These are phyloP conservation scores for Aspergillus taichungensis DNA, from an alignment of 495 filamentous ascomycete genomes.

Conservation along the genomic window DNA sequence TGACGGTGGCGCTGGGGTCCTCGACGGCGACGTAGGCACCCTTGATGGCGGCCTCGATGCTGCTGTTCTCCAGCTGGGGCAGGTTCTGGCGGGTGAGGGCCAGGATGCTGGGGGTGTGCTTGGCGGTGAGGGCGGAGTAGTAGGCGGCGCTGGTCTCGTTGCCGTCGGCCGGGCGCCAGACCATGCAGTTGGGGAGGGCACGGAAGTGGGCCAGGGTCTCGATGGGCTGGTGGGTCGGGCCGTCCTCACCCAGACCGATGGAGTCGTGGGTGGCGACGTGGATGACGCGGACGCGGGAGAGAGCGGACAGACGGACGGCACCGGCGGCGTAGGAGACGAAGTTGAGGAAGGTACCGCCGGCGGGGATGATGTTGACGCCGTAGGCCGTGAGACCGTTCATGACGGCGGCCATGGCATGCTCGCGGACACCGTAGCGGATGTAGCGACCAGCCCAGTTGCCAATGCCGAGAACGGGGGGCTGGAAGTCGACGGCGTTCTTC, in stretches of 20 bases:
- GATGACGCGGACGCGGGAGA: slow-evolving; percentile 87
- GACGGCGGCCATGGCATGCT: slow-evolving; percentile 95
- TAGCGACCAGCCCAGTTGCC: slow-evolving; percentile 89
- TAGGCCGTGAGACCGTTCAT: slow-evolving; percentile 98
- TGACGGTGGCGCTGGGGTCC: slow-evolving; percentile 73
- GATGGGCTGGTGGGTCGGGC: slow-evolving; percentile 97
- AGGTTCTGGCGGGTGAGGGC: slow-evolving; percentile 98
- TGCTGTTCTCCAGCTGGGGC: slow-evolving; percentile 90
- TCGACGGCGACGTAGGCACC: slow-evolving; percentile 90
- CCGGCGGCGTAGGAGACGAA: slow-evolving; percentile 98
- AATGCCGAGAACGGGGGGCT: slow-evolving; percentile 75
- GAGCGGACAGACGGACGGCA: slow-evolving; percentile 84
- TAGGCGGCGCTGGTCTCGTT: slow-evolving; percentile 98
- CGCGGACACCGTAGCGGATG: slow-evolving; percentile 93
- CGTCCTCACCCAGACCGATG: slow-evolving; percentile 98
- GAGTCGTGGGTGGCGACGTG: slow-evolving; percentile 99
- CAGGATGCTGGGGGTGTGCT: slow-evolving; percentile 84
- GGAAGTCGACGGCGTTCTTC: slow-evolving; percentile 97
- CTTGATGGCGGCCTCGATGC: slow-evolving; percentile 78
- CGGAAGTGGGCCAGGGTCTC: slow-evolving; percentile 99
- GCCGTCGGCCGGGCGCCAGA: slow-evolving; percentile 97
- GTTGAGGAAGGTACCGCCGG: slow-evolving; percentile 96
- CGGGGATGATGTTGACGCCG: slow-evolving; percentile 79
- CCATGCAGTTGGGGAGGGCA: slow-evolving; percentile 98
- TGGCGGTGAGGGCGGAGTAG: slow-evolving; percentile 86